Base-by-base conservation (phyloP, 306 rosid species). In the Benincasa hispida region DNA sequence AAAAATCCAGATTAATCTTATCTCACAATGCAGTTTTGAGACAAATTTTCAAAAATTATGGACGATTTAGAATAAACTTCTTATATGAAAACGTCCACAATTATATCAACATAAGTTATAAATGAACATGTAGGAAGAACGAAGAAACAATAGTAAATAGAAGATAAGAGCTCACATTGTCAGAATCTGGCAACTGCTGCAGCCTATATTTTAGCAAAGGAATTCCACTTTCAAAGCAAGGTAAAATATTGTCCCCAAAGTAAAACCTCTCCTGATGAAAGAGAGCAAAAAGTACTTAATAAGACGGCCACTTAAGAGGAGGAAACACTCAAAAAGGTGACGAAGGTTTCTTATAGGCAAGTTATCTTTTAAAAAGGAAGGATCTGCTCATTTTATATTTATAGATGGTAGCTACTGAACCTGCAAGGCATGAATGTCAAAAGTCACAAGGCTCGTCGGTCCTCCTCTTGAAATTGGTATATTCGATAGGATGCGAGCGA, bases 371-470 rank as follows among this genome's bases (percentile, higher is more conserved):
- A 72, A 60, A 34, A 67, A 34, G 6, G 17, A 34, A 32, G 32
- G 37, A 25, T 48, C 53, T 45, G 24, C 4, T 8, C 10, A 70
- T 24, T 13, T n/a, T 74, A 59, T 41, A 60, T 78, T 78, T 70
- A 54, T 61, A 56, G 59, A 78, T 45, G 54, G 51, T 57, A 81
- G 75, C 80, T 77, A 55, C 41, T 37, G 62, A 77, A 90, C 98
- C 98, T 94, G 99, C 89, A 94, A 86, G 41, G 99, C 99, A 81
- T 94, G 99, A 80, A 94, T 94, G 75, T 94, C 99, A 82, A 89
- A 94, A 59, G 93, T 92, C 73, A 94, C 99, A 79, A 94, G 78
- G 72, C 99, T 94, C 56, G 97, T 89, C 17, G 99, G 97, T 48
- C 99, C 99, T 68, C 99, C 99, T 87, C 97, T 90, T 30, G 99